Base-by-base conservation (phyloP, 2,329 filamentous ascomycete species). In the Clonostachys rosea region DNA sequence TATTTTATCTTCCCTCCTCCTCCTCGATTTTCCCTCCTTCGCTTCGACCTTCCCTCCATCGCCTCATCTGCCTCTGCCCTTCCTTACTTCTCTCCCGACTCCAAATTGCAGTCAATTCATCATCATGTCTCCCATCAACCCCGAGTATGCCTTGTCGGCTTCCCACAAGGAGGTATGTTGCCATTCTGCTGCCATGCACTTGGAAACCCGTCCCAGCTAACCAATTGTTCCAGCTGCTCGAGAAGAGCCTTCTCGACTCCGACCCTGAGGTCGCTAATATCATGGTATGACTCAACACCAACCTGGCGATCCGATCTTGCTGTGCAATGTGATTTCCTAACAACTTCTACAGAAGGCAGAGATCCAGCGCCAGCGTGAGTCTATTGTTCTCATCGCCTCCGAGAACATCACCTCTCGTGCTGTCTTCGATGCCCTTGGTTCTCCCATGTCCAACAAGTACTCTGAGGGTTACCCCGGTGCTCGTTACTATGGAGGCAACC, bases 401-500 rank as follows among this genome's bases (percentile, higher is more conserved):
- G 94, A 99, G 79, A 99, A 99, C 79, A 91, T 99, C 74, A 99
- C 94, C 49, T 99, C 94, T 53, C 91, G 91, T 60, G 91, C 94
- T 62, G 94, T 99, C 63, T 96, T 96, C 76, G 91, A 99, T 75
- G 94, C 94, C 51, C 84, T 99, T 56, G 94, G 94, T 63, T 91
- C 86, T 49, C 87, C 88, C 69, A 95, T 94, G 88, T 90, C 89
- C 72, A 96, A 99, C 83, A 99, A 99, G 79, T 99, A 99, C 83
- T 96, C 91, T 16, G 94, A 99, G 79, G 94, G 94, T 56, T 96
- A 96, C 71, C 94, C 94, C 57, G 94, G 94, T 67, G 94, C 94
- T 61, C 87, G 94, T 72, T 99, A 99, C 83, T 99, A 99, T 65
- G 94, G 94, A 66, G 94, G 94, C 65, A 99, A 99, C 78, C 88